phyloP scores from a whole-genome alignment of 345 rosid species.

The Cardamine occulta region DNA sequence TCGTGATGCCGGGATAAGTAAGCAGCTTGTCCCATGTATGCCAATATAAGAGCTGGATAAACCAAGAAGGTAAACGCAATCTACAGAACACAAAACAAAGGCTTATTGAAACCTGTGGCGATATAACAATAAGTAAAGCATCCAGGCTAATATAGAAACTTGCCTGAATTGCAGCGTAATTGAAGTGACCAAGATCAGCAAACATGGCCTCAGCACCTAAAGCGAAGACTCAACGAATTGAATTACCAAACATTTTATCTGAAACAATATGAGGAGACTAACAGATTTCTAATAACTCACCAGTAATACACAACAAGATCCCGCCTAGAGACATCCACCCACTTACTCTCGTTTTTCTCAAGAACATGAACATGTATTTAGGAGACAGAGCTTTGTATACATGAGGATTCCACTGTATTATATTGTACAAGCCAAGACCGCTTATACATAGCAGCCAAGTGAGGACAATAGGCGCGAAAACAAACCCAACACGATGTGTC shows the following conservation, averaged over 20 bases:
- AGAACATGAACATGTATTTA: slow-evolving; percentile 93
- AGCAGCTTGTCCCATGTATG: slow-evolving; percentile 99
- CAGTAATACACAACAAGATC: slow-evolving; percentile 93
- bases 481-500: slow-evolving; percentile 88
- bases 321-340: slow-evolving; percentile 99
- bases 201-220: slow-evolving; percentile 99
- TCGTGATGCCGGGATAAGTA: slow-evolving; percentile 88
- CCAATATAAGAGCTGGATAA: slow-evolving; percentile 96
- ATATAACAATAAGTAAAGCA: not conserved
- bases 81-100: slow-evolving; percentile 46
- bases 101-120: slow-evolving; percentile 2
- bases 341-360: slow-evolving; percentile 86
- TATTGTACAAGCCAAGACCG: slow-evolving; percentile 88
- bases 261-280: not conserved
- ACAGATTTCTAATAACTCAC: slow-evolving; percentile 42
- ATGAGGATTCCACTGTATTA: slow-evolving; percentile 81
- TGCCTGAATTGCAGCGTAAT: slow-evolving; percentile 90
- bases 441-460: slow-evolving; percentile 90
- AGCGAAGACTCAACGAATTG: slow-evolving; percentile 35
- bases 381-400: slow-evolving; percentile 96
- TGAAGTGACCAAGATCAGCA: slow-evolving; percentile 99
- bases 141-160: slow-evolving; percentile 12
- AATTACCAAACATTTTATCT: not conserved
- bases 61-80: slow-evolving; percentile 95
- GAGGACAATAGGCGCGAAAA: slow-evolving; percentile 88